Conservation (phyloP, 2,329 filamentous ascomycete genomes). For the Rhinocladiella mackenziei region DNA sequence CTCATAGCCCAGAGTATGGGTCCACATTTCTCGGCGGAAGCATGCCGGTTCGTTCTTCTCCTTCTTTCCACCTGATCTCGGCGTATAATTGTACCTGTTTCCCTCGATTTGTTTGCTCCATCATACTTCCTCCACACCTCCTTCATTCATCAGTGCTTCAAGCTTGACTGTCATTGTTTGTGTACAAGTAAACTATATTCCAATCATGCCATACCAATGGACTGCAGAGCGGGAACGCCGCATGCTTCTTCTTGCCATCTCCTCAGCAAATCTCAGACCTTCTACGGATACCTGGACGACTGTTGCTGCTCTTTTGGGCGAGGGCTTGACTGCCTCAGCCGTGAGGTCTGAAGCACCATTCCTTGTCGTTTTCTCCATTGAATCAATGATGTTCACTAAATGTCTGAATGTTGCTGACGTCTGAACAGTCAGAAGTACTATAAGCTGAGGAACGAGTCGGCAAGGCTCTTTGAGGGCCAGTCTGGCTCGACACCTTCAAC, state of each 20-base stretch:
- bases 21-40: slow-evolving; percentile 19
- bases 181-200: background rate
- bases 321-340: slow-evolving; percentile 24
- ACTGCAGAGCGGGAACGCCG: slow-evolving; percentile 20
- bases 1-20: slow-evolving; percentile 19
- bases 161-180: slow-evolving; percentile 5
- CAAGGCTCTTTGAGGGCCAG: slow-evolving; percentile 12
- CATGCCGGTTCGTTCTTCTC: slow-evolving; percentile 22
- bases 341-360: slow-evolving; percentile 17
- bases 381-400: background rate
- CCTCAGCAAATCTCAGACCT: slow-evolving; percentile 17
- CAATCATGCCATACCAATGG: slow-evolving; percentile 24
- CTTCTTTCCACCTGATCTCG: slow-evolving; percentile 1
- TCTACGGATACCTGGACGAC: slow-evolving; percentile 27
- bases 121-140: slow-evolving; percentile 9
- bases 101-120: slow-evolving; percentile 1
- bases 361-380: background rate
- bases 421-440: slow-evolving; percentile 28
- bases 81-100: slow-evolving; percentile 9
- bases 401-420: slow-evolving; percentile 8
- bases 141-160: background rate
- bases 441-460: slow-evolving; percentile 26
- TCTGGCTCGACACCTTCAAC: slow-evolving; percentile 11
- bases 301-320: slow-evolving; percentile 26
- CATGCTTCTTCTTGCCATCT: slow-evolving; percentile 24